phyloP scores from a whole-genome alignment of 2,329 filamentous ascomycete species.

The Monosporascus ibericus region DNA sequence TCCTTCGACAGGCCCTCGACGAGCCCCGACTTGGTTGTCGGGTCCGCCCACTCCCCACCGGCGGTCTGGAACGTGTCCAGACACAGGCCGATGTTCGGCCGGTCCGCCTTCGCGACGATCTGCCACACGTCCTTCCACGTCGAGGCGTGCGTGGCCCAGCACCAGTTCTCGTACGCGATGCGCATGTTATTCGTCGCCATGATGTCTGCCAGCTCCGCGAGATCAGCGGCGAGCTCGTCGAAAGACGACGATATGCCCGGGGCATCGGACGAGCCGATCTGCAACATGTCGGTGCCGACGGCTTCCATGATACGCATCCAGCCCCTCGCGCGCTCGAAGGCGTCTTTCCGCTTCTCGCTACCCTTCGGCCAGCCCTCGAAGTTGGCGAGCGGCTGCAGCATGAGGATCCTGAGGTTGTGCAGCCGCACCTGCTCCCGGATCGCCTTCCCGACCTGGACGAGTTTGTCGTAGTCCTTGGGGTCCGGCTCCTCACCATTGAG shows the following conservation, averaged over 20 bases:
- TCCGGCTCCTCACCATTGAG: conserved; percentile 43
- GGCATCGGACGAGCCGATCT: conserved; percentile 60
- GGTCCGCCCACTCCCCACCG: conserved; percentile 68
- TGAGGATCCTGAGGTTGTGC: conserved; percentile 55
- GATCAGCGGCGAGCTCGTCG: conserved; percentile 50
- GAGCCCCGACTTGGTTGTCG: conserved; percentile 55
- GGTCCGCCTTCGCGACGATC: conserved; percentile 56
- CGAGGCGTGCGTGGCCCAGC: conserved; percentile 67
- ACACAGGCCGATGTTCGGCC: conserved; percentile 65
- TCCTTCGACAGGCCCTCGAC: conserved; percentile 38
- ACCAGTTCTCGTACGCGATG: conserved; percentile 77
- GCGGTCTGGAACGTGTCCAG: conserved; percentile 74
- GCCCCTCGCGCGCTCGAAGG: conserved; percentile 54
- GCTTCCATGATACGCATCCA: conserved; percentile 70
- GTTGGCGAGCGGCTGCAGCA: conserved; percentile 70
- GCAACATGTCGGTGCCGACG: conserved; percentile 63
- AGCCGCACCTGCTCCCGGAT: conserved; percentile 50
- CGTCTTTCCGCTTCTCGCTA: conserved; percentile 52
- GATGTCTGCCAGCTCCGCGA: conserved; percentile 58
- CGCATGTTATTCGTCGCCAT: conserved; percentile 50
- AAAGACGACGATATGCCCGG: conserved; percentile 46
- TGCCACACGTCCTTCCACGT: conserved; percentile 65
- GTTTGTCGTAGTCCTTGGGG: conserved; percentile 52
- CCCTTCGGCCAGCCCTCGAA: conserved; percentile 67
- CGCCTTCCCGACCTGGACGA: conserved; percentile 47